Conservation (phyloP, 805 yeast genomes). For the Komagataella pseudopastoris region DNA sequence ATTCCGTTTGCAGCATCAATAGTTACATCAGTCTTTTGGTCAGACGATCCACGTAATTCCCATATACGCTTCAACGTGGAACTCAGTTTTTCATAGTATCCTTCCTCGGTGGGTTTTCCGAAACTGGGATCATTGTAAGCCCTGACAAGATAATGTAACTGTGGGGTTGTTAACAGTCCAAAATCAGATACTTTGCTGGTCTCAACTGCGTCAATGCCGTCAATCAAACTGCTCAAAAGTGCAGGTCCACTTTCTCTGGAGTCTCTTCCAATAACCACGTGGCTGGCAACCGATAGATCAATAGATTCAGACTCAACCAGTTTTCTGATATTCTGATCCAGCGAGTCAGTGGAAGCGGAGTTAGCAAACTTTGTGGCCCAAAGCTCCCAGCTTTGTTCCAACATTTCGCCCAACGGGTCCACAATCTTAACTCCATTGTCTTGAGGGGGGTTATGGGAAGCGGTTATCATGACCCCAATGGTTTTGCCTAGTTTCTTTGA, state of each 20-base stretch:
- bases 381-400: constrained; percentile 72
- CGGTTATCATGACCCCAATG: constrained; percentile 94
- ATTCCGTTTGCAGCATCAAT: constrained; percentile 97
- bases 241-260: constrained; percentile 76
- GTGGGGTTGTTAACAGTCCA: constrained; percentile 84
- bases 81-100: constrained; percentile 57
- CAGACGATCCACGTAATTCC: constrained; percentile 10
- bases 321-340: constrained; percentile 22
- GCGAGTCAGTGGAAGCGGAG: constrained; percentile 30
- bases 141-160: constrained; percentile 78
- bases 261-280: constrained; percentile 68
- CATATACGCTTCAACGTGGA: constrained; percentile 34
- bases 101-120: constrained; percentile 51
- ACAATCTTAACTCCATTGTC: constrained; percentile 92
- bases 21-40: constrained; percentile 29
- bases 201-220: constrained; percentile 41
- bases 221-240: constrained; percentile 42
- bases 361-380: constrained; percentile 76
- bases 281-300: constrained; percentile 24
- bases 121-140: constrained; percentile 49
- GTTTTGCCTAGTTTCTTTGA: constrained; percentile 64
- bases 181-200: constrained; percentile 34
- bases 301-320: constrained; percentile 30
- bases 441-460: constrained; percentile 84
- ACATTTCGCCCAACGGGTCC: constrained; percentile 88